Evolutionary conservation across 805 yeast genomes (phyloP), one percentile per base, ranked within the genome.

Genomic region (Suhomyces pyralidae): DNA sequence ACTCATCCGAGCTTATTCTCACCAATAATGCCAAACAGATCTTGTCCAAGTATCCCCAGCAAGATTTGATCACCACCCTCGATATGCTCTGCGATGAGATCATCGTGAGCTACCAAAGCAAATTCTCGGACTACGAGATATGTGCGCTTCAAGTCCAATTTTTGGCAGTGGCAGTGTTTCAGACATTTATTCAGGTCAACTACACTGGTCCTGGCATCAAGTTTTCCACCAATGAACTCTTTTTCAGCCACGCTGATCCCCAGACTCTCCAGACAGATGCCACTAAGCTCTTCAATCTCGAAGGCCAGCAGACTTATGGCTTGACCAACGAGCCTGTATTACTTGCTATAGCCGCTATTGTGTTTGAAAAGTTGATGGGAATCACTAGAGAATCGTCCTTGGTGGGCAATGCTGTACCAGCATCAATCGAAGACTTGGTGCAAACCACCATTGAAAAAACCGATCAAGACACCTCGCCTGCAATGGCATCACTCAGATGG

Each of bases 191-290:
- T 14, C 96, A 90, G 65, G 68, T 80, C 48, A 92, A 92, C 66
- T 89, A 79, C 67, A 89, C 96, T 0, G 97, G 97, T 7, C 97
- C 97, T 5, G 77, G 80, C 24, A 61, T 82, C 2, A 77, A 78
- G 4, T 58, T 73, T 20, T 68, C 66, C 3, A 59, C 77, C 4
- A 61, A 61, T 34, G 62, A 70, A n/a, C 46, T 61, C n/a, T 58
- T 67, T 51, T 73, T 75, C 52, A 14, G 19, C 19, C 60, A 66
- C 1, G 60, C 52, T 19, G 73, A 57, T 51, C 48, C 44, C 7
- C 45, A 48, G 45, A 47, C 51, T 40, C 45, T 64, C 38, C 71
- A 64, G 49, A 38, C 52, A 17, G 73, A 68, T 22, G 69, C 80
- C 34, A 60, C 81, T 12, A 66, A 63, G 30, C 63, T 76, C 1